Conservation (phyloP, 1,139 yeast genomes). For the Nematodospora anomalae region DNA sequence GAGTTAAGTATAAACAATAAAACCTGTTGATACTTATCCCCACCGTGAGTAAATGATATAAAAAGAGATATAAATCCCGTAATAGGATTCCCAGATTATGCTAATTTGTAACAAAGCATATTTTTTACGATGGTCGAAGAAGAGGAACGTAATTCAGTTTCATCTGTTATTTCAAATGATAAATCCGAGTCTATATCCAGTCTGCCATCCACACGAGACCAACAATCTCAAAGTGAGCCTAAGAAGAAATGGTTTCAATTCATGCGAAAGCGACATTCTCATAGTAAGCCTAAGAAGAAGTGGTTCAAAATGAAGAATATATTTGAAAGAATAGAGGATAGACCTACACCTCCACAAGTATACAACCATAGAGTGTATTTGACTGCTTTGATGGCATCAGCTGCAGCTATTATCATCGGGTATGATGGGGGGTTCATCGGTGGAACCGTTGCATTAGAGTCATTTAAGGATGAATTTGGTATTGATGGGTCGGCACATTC, state of each 20-base stretch:
- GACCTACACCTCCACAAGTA: constrained; percentile 41
- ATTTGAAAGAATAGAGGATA: constrained; percentile 37
- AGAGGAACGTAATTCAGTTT: neutral
- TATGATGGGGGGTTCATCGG: constrained; percentile 48
- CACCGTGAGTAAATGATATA: neutral
- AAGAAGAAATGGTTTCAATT: neutral
- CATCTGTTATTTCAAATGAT: neutral
- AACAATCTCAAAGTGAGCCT: constrained; percentile 1
- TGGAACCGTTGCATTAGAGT: constrained; percentile 40
- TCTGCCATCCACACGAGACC: neutral
- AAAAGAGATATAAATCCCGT: neutral
- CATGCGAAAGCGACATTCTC: too few species aligned
- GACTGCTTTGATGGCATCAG: constrained; percentile 42
- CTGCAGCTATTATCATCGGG: constrained; percentile 40
- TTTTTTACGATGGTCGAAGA: neutral
- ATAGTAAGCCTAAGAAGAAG: constrained; percentile 4
- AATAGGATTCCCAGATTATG: too few species aligned
- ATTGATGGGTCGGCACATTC: constrained; percentile 28
- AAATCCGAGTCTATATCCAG: neutral
- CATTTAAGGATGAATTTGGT: constrained; percentile 38
- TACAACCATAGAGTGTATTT: constrained; percentile 37
- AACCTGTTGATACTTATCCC: too few species aligned
- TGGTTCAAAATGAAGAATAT: constrained; percentile 23
- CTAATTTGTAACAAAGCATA: too few species aligned
- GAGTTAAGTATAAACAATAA: too few species aligned